Percentiles rank a stretch among this genome's conserved stretches.
Evolutionary conservation across 139 green algal genomes (phyloP).

Genomic region (Micromonas commoda): DNA sequence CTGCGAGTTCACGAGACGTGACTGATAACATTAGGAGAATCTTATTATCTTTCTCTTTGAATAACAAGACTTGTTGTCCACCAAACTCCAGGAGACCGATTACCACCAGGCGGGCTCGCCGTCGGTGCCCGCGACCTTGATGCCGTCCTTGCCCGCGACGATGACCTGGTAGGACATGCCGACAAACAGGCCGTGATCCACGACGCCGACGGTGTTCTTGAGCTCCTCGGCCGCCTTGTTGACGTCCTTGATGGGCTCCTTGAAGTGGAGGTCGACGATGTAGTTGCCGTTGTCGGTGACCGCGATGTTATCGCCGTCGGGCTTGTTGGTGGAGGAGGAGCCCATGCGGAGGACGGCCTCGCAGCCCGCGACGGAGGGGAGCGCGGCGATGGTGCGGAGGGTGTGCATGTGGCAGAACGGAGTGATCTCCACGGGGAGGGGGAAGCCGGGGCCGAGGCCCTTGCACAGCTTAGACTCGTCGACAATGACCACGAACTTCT

Average conservation of each 20-base stretch:
- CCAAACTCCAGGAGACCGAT: neutral
- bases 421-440: conserved; percentile 97
- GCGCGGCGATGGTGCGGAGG: conserved; percentile 27
- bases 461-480: conserved; percentile 92
- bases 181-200: conserved; percentile 98
- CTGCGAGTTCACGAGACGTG: neutral
- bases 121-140: conserved; percentile 65
- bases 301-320: conserved; percentile 83
- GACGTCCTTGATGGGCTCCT: conserved; percentile 49
- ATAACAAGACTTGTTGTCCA: conserved; percentile 5
- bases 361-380: conserved; percentile 56
- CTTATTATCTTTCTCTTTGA: too few species aligned
- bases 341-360: conserved; percentile 82
- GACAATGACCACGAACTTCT: conserved; percentile 98
- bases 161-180: conserved; percentile 94
- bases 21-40: neutral
- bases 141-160: conserved; percentile 77
- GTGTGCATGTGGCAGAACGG: conserved; percentile 94
- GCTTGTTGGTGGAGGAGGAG: conserved; percentile 19
- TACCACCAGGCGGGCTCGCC: conserved; percentile 22
- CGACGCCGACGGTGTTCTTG: conserved; percentile 76
- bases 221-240: conserved; percentile 70
- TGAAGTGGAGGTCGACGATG: conserved; percentile 99
- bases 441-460: conserved; percentile 42
- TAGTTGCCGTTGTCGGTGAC: conserved; percentile 99